Percentiles rank a stretch among this genome's conserved stretches.
These are phyloP conservation scores for Cocos nucifera DNA, from an alignment of 176 grass and related monocot genomes.

Conservation along the genomic window DNA sequence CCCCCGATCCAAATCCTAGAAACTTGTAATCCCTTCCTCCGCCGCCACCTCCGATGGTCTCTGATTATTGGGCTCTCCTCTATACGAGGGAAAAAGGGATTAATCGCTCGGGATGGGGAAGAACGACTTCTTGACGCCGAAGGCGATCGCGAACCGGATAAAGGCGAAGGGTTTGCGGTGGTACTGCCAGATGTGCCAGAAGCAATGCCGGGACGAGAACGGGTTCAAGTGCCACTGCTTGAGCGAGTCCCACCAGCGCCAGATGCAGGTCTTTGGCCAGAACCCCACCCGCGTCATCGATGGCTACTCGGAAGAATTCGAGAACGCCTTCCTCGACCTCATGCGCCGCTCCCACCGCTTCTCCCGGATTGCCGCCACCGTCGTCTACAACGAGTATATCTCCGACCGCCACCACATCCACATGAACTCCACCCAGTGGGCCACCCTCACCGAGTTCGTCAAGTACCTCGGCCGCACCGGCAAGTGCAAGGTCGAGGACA, in stretches of 20 bases:
- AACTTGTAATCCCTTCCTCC: too few species aligned
- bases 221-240: conserved; percentile 96
- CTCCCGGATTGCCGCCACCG: conserved; percentile 78
- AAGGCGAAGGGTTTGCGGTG: conserved; percentile 91
- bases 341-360: conserved; percentile 68
- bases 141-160: conserved; percentile 84
- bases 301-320: conserved; percentile 79
- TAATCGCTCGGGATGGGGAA: conserved; percentile 46
- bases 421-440: conserved; percentile 77
- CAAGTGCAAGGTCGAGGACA: conserved; percentile 85
- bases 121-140: conserved; percentile 67
- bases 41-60: too few species aligned
- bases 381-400: conserved; percentile 87
- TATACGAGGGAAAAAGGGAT: too few species aligned
- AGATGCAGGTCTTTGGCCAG: conserved; percentile 93
- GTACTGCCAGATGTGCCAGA: conserved; percentile 99
- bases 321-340: conserved; percentile 42
- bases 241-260: conserved; percentile 86
- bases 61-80: too few species aligned
- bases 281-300: conserved; percentile 55
- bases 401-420: conserved; percentile 58
- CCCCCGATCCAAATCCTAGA: too few species aligned
- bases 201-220: conserved; percentile 88
- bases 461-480: conserved; percentile 60
- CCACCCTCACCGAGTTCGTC: conserved; percentile 71